phyloP scores from a whole-genome alignment of 352 stramenopile species.

The Phytopythium mirpurense region DNA sequence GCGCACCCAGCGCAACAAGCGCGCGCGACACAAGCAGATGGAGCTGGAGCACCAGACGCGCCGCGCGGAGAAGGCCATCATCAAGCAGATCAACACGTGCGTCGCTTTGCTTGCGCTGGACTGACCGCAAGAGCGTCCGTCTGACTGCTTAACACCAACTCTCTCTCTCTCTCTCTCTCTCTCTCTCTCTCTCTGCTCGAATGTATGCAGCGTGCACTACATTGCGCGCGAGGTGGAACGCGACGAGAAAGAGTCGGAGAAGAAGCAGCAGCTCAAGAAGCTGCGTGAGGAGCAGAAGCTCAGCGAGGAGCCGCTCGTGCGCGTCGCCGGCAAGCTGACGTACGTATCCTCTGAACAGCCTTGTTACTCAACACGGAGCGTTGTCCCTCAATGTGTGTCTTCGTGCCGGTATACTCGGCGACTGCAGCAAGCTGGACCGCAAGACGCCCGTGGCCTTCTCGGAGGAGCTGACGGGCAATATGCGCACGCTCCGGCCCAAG shows the following conservation, averaged over 20 bases:
- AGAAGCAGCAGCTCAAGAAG: slow-evolving; percentile 78
- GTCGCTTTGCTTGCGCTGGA: slow-evolving; percentile 9
- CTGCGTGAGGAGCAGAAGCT: slow-evolving; percentile 73
- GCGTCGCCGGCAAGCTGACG: slow-evolving; percentile 68
- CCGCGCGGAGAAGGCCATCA: slow-evolving; percentile 60
- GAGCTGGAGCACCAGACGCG: slow-evolving; percentile 59
- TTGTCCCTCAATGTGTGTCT: too few relatives aligned
- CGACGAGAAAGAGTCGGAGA: slow-evolving; percentile 50
- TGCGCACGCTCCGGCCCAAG: slow-evolving; percentile 77
- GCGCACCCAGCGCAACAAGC: slow-evolving; percentile 71
- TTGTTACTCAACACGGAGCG: too few relatives aligned
- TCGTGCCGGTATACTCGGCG: too few relatives aligned
- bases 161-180: slow-evolving; percentile 1
- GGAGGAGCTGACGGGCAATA: slow-evolving; percentile 75
- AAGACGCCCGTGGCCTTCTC: slow-evolving; percentile 67
- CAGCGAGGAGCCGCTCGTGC: slow-evolving; percentile 62
- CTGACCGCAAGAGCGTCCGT: background rate
- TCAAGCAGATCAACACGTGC: slow-evolving; percentile 87
- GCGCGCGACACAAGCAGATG: slow-evolving; percentile 73
- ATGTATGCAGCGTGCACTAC: slow-evolving; percentile 44
- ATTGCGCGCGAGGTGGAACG: slow-evolving; percentile 67
- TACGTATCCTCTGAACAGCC: too few relatives aligned
- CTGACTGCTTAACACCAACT: too few relatives aligned
- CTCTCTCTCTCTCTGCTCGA: background rate
- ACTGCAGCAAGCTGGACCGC: slow-evolving; percentile 65